A percentile compares a stretch with the other conserved stretches of the same genome.
phyloP scores from a whole-genome alignment of 2,329 filamentous ascomycete genomes.

The Epichloe baconii region DNA sequence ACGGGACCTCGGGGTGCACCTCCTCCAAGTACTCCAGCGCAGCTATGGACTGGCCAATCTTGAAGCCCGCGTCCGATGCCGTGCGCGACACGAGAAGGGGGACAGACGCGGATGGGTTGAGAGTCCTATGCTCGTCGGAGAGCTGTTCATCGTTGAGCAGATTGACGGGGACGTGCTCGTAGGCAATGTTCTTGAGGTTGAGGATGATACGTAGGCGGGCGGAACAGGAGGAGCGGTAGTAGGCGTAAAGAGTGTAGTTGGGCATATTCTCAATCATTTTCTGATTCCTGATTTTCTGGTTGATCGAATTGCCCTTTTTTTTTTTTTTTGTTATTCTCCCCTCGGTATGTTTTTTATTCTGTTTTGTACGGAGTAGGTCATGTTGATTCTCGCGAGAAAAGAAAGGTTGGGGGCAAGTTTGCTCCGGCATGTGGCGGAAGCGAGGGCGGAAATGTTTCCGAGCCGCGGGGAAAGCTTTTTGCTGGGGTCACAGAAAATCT shows the following conservation, averaged over 20 bases:
- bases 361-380: too few species aligned
- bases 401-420: too few species aligned
- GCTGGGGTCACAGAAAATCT: too few species aligned
- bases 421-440: too few species aligned
- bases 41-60: slow-evolving; percentile 43
- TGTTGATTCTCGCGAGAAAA: too few species aligned
- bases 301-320: background rate
- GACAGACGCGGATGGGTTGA: slow-evolving; percentile 42
- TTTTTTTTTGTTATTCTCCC: background rate
- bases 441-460: too few species aligned
- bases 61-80: slow-evolving; percentile 17
- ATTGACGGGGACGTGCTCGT: slow-evolving; percentile 35
- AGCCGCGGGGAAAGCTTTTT: too few species aligned
- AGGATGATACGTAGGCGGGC: slow-evolving; percentile 48
- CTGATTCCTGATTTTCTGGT: background rate
- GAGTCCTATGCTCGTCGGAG: slow-evolving; percentile 27
- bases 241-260: slow-evolving; percentile 38
- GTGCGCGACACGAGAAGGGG: slow-evolving; percentile 35
- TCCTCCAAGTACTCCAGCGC: slow-evolving; percentile 52
- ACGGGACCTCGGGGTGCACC: slow-evolving; percentile 25
- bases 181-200: slow-evolving; percentile 38
- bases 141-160: slow-evolving; percentile 41
- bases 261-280: slow-evolving; percentile 6
- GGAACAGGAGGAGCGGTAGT: slow-evolving; percentile 50
- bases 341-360: too few species aligned